A percentile compares a stretch with the other conserved stretches of the same genome.
These are phyloP conservation scores for Bryoglossum gracile DNA, from an alignment of 495 filamentous ascomycete species.

Conservation along the genomic window DNA sequence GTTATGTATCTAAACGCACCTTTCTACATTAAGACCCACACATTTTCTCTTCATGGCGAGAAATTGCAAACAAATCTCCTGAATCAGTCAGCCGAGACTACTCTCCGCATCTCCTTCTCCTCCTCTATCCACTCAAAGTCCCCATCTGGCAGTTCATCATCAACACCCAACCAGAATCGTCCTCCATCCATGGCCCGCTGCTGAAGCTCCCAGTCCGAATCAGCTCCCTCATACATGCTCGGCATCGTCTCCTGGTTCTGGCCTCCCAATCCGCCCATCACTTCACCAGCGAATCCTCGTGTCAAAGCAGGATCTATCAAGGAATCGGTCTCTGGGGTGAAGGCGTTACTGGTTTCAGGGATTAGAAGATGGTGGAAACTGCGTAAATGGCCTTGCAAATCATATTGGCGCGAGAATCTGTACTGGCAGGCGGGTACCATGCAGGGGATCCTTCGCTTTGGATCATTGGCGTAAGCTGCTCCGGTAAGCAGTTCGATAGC, in stretches of 20 bases:
- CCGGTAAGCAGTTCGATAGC: slow-evolving; percentile 22
- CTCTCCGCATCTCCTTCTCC: slow-evolving; percentile 31
- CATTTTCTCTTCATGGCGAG: too few species aligned
- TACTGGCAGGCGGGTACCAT: not conserved
- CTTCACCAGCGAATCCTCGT: too few species aligned
- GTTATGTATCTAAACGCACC: too few species aligned
- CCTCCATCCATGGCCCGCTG: slow-evolving; percentile 26
- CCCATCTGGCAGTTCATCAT: slow-evolving; percentile 10
- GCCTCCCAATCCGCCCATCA: too few species aligned
- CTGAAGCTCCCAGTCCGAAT: slow-evolving; percentile 20
- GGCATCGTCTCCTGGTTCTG: not conserved
- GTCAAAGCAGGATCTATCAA: too few species aligned
- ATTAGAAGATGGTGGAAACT: not conserved
- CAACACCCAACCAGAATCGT: slow-evolving; percentile 38
- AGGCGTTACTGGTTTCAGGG: too few species aligned
- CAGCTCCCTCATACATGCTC: slow-evolving; percentile 4
- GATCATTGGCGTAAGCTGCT: not conserved
- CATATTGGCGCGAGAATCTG: not conserved
- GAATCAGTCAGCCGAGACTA: too few species aligned
- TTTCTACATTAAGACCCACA: too few species aligned
- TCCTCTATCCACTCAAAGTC: slow-evolving; percentile 27
- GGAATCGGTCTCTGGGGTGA: too few species aligned
- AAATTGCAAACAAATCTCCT: too few species aligned
- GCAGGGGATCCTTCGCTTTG: not conserved
- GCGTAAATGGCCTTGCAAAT: not conserved